These are phyloP conservation scores for sorghum (Sorghum bicolor) DNA, from an alignment of 176 grass and related monocot species.

Conservation along the genomic window DNA sequence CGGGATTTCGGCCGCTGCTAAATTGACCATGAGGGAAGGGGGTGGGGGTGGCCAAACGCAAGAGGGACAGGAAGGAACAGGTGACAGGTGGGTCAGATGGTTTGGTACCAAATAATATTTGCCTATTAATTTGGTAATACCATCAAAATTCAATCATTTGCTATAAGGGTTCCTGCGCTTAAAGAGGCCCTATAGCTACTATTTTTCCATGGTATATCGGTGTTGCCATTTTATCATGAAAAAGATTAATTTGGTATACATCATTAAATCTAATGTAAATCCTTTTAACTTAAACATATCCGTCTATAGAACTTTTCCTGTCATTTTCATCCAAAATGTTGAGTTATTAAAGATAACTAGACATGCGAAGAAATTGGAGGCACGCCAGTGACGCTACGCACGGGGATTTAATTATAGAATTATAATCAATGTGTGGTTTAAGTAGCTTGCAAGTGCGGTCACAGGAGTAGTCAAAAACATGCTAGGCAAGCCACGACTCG, in stretches of 20 bases:
- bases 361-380: not conserved
- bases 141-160: no score
- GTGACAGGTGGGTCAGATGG: no score
- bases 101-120: no score
- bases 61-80: no score
- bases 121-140: no score
- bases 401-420: not conserved
- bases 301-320: not conserved
- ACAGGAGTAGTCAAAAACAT: not conserved
- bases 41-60: no score
- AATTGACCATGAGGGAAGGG: no score
- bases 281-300: not conserved
- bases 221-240: not conserved
- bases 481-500: not conserved
- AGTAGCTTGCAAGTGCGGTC: not conserved
- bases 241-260: not conserved
- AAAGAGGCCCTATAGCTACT: no score
- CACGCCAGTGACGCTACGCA: not conserved
- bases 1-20: no score
- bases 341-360: not conserved
- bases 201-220: no score
- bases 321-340: not conserved
- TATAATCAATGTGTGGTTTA: not conserved
- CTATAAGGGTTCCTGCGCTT: no score
- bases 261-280: not conserved